Conservation (phyloP, 352 stramenopile genomes). For the Phytophthora syringae region DNA sequence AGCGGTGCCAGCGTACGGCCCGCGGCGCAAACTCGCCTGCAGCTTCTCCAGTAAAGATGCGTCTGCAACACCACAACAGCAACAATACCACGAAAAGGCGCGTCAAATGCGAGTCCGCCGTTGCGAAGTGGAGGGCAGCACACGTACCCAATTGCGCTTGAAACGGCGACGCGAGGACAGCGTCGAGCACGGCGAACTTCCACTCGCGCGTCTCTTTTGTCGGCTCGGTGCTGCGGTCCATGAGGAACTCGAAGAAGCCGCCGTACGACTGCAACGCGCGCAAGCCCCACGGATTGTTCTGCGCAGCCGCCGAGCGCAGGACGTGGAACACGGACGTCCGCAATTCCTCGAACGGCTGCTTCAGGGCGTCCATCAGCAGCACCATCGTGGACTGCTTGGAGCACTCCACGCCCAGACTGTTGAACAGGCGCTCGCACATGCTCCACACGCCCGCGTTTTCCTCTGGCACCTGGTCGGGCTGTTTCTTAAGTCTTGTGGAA, state of each 20-base stretch:
- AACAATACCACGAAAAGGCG: constrained; percentile 34
- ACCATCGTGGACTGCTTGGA: constrained; percentile 62
- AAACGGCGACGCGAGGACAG: constrained; percentile 74
- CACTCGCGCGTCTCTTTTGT: constrained; percentile 88
- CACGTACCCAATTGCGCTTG: constrained; percentile 59
- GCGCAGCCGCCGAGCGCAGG: constrained; percentile 77
- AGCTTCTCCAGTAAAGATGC: constrained; percentile 60
- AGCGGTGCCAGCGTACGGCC: constrained; percentile 67
- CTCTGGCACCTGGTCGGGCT: constrained; percentile 39
- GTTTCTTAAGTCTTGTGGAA: constrained; percentile 50
- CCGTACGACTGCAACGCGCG: constrained; percentile 71
- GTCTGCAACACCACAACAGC: constrained; percentile 47
- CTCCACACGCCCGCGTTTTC: constrained; percentile 76
- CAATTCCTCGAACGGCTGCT: constrained; percentile 85
- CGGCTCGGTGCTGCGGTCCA: constrained; percentile 82
- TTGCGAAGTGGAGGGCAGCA: constrained; percentile 9
- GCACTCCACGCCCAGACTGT: constrained; percentile 61
- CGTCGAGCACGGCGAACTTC: constrained; percentile 90
- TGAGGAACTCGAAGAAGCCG: constrained; percentile 86
- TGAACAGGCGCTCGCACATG: constrained; percentile 71
- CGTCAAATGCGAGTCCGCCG: constrained; percentile 3
- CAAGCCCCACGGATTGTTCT: constrained; percentile 84
- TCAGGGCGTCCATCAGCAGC: constrained; percentile 79
- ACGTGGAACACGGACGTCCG: constrained; percentile 78
- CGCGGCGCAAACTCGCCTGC: constrained; percentile 54